Conservation (phyloP, 2,329 filamentous ascomycete genomes). For the Lachnellula willkommii region DNA sequence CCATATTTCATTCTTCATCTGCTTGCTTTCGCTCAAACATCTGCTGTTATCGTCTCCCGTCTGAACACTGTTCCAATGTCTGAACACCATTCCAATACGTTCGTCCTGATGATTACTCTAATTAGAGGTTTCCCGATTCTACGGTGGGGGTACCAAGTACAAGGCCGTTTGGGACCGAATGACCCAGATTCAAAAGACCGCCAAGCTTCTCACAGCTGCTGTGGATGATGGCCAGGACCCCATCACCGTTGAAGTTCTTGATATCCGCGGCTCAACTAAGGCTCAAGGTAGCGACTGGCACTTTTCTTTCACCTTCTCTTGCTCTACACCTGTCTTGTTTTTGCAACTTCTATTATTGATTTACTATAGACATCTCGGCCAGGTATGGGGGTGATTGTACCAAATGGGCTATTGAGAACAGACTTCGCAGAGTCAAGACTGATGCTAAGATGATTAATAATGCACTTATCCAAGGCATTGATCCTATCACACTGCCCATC, state of each 20-base stretch:
- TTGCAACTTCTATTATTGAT: slow-evolving; percentile 14
- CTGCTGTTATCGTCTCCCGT: background rate
- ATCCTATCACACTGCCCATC: slow-evolving; percentile 33
- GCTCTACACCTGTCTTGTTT: slow-evolving; percentile 1
- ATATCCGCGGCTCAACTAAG: slow-evolving; percentile 12
- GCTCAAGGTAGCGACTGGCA: slow-evolving; percentile 11
- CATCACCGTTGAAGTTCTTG: slow-evolving; percentile 11
- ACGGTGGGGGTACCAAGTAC: slow-evolving; percentile 20
- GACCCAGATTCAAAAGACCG: slow-evolving; percentile 16
- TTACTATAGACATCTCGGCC: slow-evolving; percentile 18
- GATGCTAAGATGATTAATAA: slow-evolving; percentile 34
- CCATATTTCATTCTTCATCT: slow-evolving; percentile 6
- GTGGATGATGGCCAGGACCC: slow-evolving; percentile 21
- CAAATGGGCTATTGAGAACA: slow-evolving; percentile 34
- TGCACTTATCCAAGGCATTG: slow-evolving; percentile 27
- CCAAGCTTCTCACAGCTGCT: slow-evolving; percentile 16
- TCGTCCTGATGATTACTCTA: slow-evolving; percentile 5
- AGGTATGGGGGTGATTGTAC: slow-evolving; percentile 33
- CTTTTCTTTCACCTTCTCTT: background rate
- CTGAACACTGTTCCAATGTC: too few species aligned
- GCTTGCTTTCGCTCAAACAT: background rate
- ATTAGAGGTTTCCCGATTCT: slow-evolving; percentile 18
- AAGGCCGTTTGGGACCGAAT: slow-evolving; percentile 21
- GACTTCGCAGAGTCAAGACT: slow-evolving; percentile 36
- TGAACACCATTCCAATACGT: background rate